A percentile compares a stretch with the other conserved stretches of the same genome.
phyloP scores from a whole-genome alignment of 164 flowering plant species.

The Macadamia integrifolia region DNA sequence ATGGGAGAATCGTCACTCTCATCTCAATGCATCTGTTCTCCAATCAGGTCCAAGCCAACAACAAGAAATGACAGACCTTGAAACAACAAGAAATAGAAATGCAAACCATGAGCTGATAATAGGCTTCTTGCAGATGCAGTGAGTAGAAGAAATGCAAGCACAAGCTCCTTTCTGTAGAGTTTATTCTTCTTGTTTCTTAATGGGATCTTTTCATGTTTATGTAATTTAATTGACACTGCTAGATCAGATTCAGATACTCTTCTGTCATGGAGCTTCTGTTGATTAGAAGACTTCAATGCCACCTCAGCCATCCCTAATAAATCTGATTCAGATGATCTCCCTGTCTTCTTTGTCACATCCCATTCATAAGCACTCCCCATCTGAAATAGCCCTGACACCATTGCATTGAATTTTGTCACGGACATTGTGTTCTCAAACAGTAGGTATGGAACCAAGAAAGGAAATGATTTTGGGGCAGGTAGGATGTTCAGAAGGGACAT shows the following conservation, averaged over 20 bases:
- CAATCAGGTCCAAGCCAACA: slow-evolving; percentile 67
- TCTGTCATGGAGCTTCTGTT: slow-evolving; percentile 37
- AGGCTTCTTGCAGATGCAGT: slow-evolving; percentile 66
- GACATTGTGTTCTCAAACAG: slow-evolving; percentile 84
- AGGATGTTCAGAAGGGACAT: slow-evolving; percentile 64
- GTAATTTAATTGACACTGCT: slow-evolving; percentile 36
- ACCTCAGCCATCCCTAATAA: slow-evolving; percentile 50
- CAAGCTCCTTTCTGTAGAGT: slow-evolving; percentile 53
- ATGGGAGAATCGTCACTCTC: no score
- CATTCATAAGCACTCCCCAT: slow-evolving; percentile 66
- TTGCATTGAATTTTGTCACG: slow-evolving; percentile 73
- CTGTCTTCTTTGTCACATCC: slow-evolving; percentile 75
- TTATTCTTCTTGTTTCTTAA: slow-evolving; percentile 33
- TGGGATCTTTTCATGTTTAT: slow-evolving; percentile 22
- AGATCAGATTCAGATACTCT: slow-evolving; percentile 50
- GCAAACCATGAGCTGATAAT: slow-evolving; percentile 65
- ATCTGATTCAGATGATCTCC: slow-evolving; percentile 66
- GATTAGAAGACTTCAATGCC: slow-evolving; percentile 35
- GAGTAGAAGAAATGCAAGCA: slow-evolving; percentile 58
- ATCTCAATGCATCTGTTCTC: slow-evolving; percentile 39
- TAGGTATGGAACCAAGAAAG: slow-evolving; percentile 66
- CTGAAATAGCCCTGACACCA: slow-evolving; percentile 71
- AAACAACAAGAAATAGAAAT: slow-evolving; percentile 68
- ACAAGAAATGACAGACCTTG: slow-evolving; percentile 67
- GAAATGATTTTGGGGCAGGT: slow-evolving; percentile 63